These are phyloP conservation scores for Tolypocladium pustulatum DNA, from an alignment of 2,329 filamentous ascomycete species.

Conservation along the genomic window DNA sequence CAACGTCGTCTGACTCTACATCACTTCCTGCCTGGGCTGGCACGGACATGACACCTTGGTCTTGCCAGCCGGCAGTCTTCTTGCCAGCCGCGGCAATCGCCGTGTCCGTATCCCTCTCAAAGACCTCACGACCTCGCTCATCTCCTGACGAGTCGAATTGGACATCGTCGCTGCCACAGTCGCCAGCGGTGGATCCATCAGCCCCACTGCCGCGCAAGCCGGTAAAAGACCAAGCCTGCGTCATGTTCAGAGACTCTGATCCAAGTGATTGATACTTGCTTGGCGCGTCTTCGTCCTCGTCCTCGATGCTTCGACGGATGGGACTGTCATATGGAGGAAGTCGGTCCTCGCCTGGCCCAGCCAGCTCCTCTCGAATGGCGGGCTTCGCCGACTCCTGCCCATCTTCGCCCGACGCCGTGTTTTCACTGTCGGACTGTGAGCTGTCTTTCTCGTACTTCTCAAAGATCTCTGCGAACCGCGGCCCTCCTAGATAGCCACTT, in stretches of 20 bases:
- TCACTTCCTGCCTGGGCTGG: slow-evolving; percentile 23
- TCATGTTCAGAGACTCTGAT: slow-evolving; percentile 20
- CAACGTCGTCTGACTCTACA: slow-evolving; percentile 31
- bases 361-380: slow-evolving; percentile 15
- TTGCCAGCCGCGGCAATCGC: slow-evolving; percentile 8
- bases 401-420: slow-evolving; percentile 60
- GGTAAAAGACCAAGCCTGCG: slow-evolving; percentile 37
- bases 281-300: slow-evolving; percentile 32
- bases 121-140: slow-evolving; percentile 14
- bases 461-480: slow-evolving; percentile 60
- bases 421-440: slow-evolving; percentile 31
- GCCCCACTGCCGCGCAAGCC: slow-evolving; percentile 20
- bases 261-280: slow-evolving; percentile 20
- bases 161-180: slow-evolving; percentile 31
- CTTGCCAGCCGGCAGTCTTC: slow-evolving; percentile 17
- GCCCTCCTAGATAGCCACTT: slow-evolving; percentile 65
- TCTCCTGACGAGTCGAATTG: slow-evolving; percentile 30
- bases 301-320: slow-evolving; percentile 35
- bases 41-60: slow-evolving; percentile 27
- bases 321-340: slow-evolving; percentile 21
- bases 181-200: slow-evolving; percentile 21
- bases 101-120: slow-evolving; percentile 21
- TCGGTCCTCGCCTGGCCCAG: slow-evolving; percentile 17
- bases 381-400: slow-evolving; percentile 41
- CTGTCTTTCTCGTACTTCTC: slow-evolving; percentile 49